Conservation (phyloP, 2,329 filamentous ascomycete species). For the Orbilia blumenaviensis region DNA sequence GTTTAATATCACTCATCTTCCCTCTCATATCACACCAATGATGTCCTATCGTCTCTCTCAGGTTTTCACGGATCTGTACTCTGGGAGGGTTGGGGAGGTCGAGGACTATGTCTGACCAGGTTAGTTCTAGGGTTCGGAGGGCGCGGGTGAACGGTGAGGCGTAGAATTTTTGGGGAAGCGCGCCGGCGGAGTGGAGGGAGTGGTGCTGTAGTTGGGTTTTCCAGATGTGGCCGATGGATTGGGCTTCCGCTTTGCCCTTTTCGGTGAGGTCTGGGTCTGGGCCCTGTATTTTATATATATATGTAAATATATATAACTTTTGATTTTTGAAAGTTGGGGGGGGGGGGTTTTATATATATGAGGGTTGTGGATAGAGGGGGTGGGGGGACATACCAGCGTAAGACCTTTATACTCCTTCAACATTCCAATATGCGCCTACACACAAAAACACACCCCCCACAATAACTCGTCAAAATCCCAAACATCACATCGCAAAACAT, state of each 20-base stretch:
- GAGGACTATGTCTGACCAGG: conserved; percentile 68
- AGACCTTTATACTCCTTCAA: conserved; percentile 40
- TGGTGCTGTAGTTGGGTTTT: conserved; percentile 65
- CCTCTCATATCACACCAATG: conserved; percentile 73
- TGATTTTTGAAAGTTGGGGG: neutral
- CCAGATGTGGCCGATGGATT: conserved; percentile 70
- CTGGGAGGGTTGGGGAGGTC: conserved; percentile 64
- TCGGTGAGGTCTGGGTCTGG: conserved; percentile 67
- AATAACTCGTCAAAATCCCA: too few relatives aligned
- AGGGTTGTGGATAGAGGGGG: neutral
- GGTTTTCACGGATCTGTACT: conserved; percentile 42
- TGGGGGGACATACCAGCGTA: neutral
- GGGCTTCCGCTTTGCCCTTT: conserved; percentile 68
- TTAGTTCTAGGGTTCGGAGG: conserved; percentile 70
- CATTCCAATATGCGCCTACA: conserved; percentile 30
- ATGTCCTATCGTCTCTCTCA: conserved; percentile 73
- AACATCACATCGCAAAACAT: too few relatives aligned
- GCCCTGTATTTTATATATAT: conserved; percentile 21
- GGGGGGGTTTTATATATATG: too few relatives aligned
- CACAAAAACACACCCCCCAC: too few relatives aligned
- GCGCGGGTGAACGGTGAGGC: conserved; percentile 70
- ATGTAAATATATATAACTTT: neutral
- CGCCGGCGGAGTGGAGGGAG: conserved; percentile 63
- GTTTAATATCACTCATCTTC: conserved; percentile 63
- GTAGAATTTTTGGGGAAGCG: conserved; percentile 72